Evolutionary conservation across 2,329 filamentous ascomycete species (phyloP).

Genomic region (Aspergillus sergii): DNA sequence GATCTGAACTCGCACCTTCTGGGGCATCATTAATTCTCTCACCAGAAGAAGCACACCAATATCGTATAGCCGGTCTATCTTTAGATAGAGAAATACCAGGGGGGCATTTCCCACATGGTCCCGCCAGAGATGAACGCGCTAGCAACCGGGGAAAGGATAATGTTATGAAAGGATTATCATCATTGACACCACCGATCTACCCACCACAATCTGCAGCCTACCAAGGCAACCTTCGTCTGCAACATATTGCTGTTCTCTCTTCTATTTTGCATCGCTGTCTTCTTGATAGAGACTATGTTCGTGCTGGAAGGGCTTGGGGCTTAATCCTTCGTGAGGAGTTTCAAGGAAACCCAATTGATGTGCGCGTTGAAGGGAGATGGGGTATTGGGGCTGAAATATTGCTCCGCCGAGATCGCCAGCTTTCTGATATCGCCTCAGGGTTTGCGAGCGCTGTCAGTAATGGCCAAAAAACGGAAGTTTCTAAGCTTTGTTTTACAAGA

Average conservation of each 20-base stretch:
- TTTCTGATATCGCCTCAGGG: slow-evolving; percentile 16
- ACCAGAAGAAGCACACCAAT: slow-evolving; percentile 47
- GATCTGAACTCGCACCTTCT: slow-evolving; percentile 27
- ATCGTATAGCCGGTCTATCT: slow-evolving; percentile 45
- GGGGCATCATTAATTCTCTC: slow-evolving; percentile 35
- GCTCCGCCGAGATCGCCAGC: slow-evolving; percentile 56
- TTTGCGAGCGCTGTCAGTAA: slow-evolving; percentile 3
- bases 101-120: slow-evolving; percentile 46
- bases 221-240: slow-evolving; percentile 42
- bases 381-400: slow-evolving; percentile 82
- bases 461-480: slow-evolving; percentile 3
- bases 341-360: slow-evolving; percentile 62
- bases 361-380: slow-evolving; percentile 73
- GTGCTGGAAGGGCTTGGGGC: slow-evolving; percentile 74
- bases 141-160: slow-evolving; percentile 17
- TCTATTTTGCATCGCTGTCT: slow-evolving; percentile 74
- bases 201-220: slow-evolving; percentile 34
- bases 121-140: slow-evolving; percentile 19
- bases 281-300: slow-evolving; percentile 67
- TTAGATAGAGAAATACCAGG: slow-evolving; percentile 41
- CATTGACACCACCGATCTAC: slow-evolving; percentile 38
- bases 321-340: slow-evolving; percentile 68
- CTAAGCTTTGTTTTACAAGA: slow-evolving; percentile 41
- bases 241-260: slow-evolving; percentile 68
- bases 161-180: slow-evolving; percentile 31